Conservation (phyloP, 192 early-diverging fungal species). For the Backusella australiensis region DNA sequence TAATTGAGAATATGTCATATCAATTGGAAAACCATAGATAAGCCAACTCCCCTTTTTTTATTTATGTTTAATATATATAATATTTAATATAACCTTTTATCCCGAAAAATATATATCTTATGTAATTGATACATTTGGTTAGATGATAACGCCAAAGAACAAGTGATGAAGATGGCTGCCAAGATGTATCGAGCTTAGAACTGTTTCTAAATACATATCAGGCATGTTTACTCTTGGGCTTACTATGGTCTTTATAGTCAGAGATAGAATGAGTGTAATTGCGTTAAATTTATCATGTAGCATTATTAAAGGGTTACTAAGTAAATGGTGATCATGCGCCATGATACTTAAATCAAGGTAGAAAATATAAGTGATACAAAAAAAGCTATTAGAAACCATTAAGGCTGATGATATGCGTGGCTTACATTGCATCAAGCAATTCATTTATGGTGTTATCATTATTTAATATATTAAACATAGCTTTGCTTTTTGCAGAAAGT, state of each 20-base stretch:
- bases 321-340: not conserved
- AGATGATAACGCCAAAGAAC: not conserved
- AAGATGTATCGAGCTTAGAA: not conserved
- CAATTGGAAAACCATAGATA: not conserved
- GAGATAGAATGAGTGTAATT: not conserved
- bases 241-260: no score
- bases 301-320: not conserved
- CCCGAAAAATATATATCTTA: not conserved
- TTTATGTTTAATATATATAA: not conserved
- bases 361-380: no score
- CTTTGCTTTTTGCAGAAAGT: slow-evolving; percentile 11
- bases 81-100: not conserved
- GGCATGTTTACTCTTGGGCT: not conserved
- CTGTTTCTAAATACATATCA: no score
- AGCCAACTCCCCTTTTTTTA: not conserved
- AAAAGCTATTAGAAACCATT: not conserved
- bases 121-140: not conserved
- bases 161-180: not conserved
- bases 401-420: no score
- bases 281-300: not conserved
- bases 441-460: no score
- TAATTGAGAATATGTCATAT: not conserved
- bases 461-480: not conserved
- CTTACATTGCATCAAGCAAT: no score
- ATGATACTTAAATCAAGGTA: no score